Evolutionary conservation across 306 rosid species (phyloP), one percentile per base, ranked within the genome.

Genomic region (Elaeagnus macrophylla): DNA sequence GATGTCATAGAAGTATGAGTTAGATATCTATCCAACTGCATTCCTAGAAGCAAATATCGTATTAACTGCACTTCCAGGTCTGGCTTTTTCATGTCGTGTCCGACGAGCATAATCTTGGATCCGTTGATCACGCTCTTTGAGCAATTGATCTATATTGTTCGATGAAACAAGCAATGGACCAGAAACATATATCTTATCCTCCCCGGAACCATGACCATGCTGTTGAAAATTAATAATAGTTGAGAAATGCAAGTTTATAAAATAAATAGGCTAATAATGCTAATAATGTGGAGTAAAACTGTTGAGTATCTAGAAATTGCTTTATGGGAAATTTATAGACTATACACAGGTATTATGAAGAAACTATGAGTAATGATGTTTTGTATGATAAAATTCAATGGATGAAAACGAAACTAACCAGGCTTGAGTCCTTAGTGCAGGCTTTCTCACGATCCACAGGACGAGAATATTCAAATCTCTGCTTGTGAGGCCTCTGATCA

Each of bases 41-140:
- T 48, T 56, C 39, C 51, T 60, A 7, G 55, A 53, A 53, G 66
- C 50, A 53, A 56, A 39, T 37, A 39, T 10, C n/a, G 48, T 13
- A 39, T 25, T 25, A 25, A 25, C 32, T 25, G 32, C 32, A 25
- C 47, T 37, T 11, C 61, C 67, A 12, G 66, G 47, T 36, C 66
- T 53, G 37, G 8, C 20, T 60, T 71, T 64, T 39, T 52, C 70
- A 1, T 45, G 71, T 42, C 94, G 77, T 38, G 78, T 60, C 69
- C 82, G 81, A 62, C 94, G 81, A 16, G 91, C 88, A 64, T 53
- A 67, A 64, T 90, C 94, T 66, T 80, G 97, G 65, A 86, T 74
- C 81, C 72, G 82, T 12, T 68, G 77, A 40, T 90, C 94, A 17
- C 74, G 94, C 50, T 81, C 91, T 74, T 84, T 79, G 53, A 90